phyloP scores from a whole-genome alignment of 768 basidiomycete species.

The Agrocybe praecox region DNA sequence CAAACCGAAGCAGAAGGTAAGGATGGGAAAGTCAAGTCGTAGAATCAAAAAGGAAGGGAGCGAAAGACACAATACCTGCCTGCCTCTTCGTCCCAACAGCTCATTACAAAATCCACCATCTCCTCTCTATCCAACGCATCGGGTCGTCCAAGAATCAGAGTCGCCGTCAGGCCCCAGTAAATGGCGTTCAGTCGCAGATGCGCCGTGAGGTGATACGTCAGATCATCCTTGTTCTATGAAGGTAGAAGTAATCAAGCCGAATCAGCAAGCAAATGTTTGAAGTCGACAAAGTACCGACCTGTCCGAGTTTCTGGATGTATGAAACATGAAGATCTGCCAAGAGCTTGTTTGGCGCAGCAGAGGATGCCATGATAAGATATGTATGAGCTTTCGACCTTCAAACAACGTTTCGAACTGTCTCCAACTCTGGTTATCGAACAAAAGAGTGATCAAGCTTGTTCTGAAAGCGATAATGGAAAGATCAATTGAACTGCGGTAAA shows the following conservation, averaged over 20 bases:
- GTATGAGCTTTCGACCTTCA: neutral
- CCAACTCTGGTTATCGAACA: neutral
- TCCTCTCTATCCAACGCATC: slow-evolving; percentile 84
- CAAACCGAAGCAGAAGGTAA: no score
- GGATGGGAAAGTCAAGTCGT: neutral
- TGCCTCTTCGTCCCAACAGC: slow-evolving; percentile 92
- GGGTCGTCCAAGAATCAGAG: slow-evolving; percentile 75
- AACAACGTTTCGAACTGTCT: neutral
- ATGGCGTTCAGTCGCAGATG: slow-evolving; percentile 95
- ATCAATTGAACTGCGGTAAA: no score
- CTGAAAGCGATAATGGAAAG: neutral
- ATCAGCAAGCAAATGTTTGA: neutral
- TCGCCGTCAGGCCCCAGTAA: slow-evolving; percentile 94
- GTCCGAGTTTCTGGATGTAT: slow-evolving; percentile 21
- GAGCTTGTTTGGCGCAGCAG: slow-evolving; percentile 8
- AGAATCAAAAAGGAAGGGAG: neutral
- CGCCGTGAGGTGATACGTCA: slow-evolving; percentile 87
- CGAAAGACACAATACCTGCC: slow-evolving; percentile 42
- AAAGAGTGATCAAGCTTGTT: neutral
- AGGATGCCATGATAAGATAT: slow-evolving; percentile 3
- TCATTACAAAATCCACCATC: slow-evolving; percentile 88
- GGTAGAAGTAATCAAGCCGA: neutral
- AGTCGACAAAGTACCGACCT: slow-evolving; percentile 6
- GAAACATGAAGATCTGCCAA: slow-evolving; percentile 18
- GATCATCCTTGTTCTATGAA: slow-evolving; percentile 78